Evolutionary conservation across 768 basidiomycete genomes (phyloP).

Genomic region (Collybia mongolica): DNA sequence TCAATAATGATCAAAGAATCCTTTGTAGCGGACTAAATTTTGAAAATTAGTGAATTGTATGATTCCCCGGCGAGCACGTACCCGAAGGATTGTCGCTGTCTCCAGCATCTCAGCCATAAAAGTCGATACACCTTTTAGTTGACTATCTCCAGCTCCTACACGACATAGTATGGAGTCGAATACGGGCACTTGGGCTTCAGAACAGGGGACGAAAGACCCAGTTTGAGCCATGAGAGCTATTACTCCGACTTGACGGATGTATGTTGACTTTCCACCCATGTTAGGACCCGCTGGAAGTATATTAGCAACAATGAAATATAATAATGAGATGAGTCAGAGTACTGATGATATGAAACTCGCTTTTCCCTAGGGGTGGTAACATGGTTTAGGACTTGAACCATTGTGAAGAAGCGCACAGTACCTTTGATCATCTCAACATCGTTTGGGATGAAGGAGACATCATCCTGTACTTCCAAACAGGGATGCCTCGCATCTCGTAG

Average conservation of each 20-base stretch:
- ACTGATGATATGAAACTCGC: slow-evolving; percentile 97
- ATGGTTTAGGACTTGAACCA: neutral
- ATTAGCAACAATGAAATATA: neutral
- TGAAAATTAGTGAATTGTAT: neutral
- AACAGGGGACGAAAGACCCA: slow-evolving; percentile 94
- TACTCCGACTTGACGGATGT: slow-evolving; percentile 95
- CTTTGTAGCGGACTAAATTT: slow-evolving; percentile 75
- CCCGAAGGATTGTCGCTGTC: slow-evolving; percentile 91
- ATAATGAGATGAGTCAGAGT: neutral
- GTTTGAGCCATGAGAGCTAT: slow-evolving; percentile 95
- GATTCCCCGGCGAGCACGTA: slow-evolving; percentile 27
- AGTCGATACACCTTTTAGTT: slow-evolving; percentile 95
- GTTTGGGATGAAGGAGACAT: slow-evolving; percentile 92
- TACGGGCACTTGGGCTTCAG: slow-evolving; percentile 81
- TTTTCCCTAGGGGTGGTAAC: slow-evolving; percentile 47
- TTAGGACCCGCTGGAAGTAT: slow-evolving; percentile 80
- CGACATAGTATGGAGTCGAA: slow-evolving; percentile 96
- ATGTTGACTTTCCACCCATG: slow-evolving; percentile 98
- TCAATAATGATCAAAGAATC: slow-evolving; percentile 97
- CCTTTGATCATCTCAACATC: slow-evolving; percentile 94
- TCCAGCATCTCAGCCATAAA: slow-evolving; percentile 99
- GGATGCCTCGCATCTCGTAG: slow-evolving; percentile 91
- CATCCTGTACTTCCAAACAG: slow-evolving; percentile 95
- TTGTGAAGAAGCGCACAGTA: slow-evolving; percentile 14
- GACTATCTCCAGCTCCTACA: slow-evolving; percentile 97